phyloP scores from a whole-genome alignment of 495 filamentous ascomycete genomes.

The Hyaloscypha bicolor region DNA sequence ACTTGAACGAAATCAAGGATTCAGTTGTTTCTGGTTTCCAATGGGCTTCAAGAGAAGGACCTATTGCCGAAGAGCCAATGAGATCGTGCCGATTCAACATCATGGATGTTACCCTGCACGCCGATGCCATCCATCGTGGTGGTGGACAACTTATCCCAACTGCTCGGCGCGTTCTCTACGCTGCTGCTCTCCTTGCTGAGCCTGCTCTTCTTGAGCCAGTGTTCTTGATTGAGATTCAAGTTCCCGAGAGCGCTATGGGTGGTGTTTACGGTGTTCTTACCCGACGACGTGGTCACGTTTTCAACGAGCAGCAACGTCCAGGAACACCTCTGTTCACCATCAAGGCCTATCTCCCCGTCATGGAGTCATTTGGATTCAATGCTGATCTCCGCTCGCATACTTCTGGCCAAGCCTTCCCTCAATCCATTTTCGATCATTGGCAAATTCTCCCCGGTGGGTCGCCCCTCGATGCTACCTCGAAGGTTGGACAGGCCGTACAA shows the following conservation, averaged over 20 bases:
- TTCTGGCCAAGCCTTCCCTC: slow-evolving; percentile 97
- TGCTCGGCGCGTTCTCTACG: slow-evolving; percentile 95
- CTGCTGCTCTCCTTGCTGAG: slow-evolving; percentile 85
- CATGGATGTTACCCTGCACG: slow-evolving; percentile 98
- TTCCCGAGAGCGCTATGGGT: slow-evolving; percentile 98
- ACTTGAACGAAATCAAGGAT: slow-evolving; percentile 99
- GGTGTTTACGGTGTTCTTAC: slow-evolving; percentile 99
- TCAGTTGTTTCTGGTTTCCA: slow-evolving; percentile 99
- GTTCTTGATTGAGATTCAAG: slow-evolving; percentile 99
- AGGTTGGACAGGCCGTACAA: slow-evolving; percentile 82
- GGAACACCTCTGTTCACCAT: slow-evolving; percentile 99
- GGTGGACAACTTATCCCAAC: slow-evolving; percentile 99
- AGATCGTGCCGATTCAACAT: slow-evolving; percentile 97
- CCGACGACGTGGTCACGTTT: slow-evolving; percentile 97
- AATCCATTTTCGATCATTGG: slow-evolving; percentile 99
- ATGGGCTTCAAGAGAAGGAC: slow-evolving; percentile 98
- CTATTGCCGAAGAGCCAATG: slow-evolving; percentile 97
- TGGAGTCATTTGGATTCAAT: slow-evolving; percentile 99
- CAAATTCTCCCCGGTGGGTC: slow-evolving; percentile 92
- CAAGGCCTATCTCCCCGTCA: slow-evolving; percentile 99
- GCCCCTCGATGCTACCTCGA: slow-evolving; percentile 81
- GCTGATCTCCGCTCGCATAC: slow-evolving; percentile 92
- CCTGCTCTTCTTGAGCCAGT: slow-evolving; percentile 93
- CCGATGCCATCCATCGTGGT: slow-evolving; percentile 99
- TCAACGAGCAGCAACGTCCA: slow-evolving; percentile 95